Evolutionary conservation across 2,329 filamentous ascomycete genomes (phyloP).

Genomic region (Metarhizium sp.): DNA sequence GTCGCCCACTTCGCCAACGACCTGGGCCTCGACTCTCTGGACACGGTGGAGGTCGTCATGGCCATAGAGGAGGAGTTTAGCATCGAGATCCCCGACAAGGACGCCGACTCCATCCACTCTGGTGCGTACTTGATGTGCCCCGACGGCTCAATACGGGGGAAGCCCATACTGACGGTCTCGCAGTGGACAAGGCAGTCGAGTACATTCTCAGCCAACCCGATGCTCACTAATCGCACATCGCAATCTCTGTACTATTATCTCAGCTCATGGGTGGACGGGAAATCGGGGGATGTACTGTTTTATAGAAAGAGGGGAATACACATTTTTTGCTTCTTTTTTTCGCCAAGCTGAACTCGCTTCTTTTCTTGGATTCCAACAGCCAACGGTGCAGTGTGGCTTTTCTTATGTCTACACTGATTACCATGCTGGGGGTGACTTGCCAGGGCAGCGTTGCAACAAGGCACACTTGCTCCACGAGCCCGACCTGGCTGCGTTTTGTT

Average conservation of each 20-base stretch:
- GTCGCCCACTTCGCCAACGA: slow-evolving; percentile 93
- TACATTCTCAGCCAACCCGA: slow-evolving; percentile 92
- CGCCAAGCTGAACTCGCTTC: too few species aligned
- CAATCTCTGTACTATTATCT: not conserved
- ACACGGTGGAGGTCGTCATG: slow-evolving; percentile 99
- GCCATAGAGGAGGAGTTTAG: slow-evolving; percentile 91
- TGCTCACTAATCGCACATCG: slow-evolving; percentile 50
- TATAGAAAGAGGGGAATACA: not conserved
- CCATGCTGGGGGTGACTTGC: too few species aligned
- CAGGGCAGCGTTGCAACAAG: too few species aligned
- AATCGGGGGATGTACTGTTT: not conserved
- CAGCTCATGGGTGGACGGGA: not conserved
- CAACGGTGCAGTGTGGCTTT: too few species aligned
- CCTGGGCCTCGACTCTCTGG: slow-evolving; percentile 91
- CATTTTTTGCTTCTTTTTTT: too few species aligned
- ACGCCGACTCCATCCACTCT: slow-evolving; percentile 88
- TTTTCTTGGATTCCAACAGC: too few species aligned
- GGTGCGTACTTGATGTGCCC: slow-evolving; percentile 46
- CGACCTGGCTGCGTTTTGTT: too few species aligned
- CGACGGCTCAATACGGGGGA: not conserved
- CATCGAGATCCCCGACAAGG: slow-evolving; percentile 98
- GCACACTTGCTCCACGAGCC: too few species aligned
- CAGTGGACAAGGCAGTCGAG: slow-evolving; percentile 88
- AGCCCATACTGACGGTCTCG: not conserved
- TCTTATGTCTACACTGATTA: too few species aligned